A percentile compares a stretch with the other conserved stretches of the same genome.
phyloP scores from a whole-genome alignment of 1,139 yeast genomes.

The Suhomyces wounanorum region DNA sequence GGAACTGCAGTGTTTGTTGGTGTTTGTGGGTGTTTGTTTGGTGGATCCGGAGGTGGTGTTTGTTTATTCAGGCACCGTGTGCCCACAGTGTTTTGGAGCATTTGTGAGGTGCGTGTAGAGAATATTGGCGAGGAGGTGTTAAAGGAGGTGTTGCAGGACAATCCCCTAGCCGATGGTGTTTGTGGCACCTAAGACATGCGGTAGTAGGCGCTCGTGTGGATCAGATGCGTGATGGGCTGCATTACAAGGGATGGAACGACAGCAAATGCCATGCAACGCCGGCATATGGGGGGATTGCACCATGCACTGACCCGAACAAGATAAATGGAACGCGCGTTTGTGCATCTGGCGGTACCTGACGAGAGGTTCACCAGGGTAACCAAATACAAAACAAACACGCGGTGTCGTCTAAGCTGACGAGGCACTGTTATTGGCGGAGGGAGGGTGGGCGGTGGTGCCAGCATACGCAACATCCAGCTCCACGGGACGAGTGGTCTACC shows the following conservation, averaged over 20 bases:
- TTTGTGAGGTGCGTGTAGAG: neutral
- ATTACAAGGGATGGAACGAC: slow-evolving; percentile 3
- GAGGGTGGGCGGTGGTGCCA: no score
- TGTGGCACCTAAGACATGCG: neutral
- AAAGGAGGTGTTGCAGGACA: neutral
- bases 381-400: neutral
- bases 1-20: neutral
- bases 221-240: neutral
- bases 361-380: slow-evolving; percentile 1
- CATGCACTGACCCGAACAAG: neutral
- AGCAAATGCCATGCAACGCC: neutral
- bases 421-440: neutral
- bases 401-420: neutral
- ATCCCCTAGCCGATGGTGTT: neutral
- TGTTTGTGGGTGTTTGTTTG: neutral
- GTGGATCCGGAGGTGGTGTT: neutral
- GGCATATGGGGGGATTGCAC: neutral
- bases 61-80: no score
- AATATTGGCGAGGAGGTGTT: neutral
- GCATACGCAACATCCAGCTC: no score
- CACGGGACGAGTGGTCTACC: no score
- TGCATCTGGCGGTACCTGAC: slow-evolving; percentile 1
- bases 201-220: neutral
- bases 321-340: neutral
- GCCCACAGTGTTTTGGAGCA: no score